phyloP scores from a whole-genome alignment of 2,329 filamentous ascomycete genomes.

The Aspergillus flavus region DNA sequence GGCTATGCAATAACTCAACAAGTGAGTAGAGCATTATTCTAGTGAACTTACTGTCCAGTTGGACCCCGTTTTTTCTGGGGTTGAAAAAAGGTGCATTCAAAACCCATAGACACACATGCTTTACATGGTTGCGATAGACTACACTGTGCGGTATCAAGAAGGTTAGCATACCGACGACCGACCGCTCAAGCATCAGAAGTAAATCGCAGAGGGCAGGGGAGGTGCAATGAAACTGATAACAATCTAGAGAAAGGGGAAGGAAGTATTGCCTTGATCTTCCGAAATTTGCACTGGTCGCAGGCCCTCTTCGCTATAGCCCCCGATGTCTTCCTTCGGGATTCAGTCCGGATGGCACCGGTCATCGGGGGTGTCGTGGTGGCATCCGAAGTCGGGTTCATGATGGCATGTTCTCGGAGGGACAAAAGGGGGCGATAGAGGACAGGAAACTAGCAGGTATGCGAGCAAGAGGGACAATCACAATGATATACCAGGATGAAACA shows the following conservation, averaged over 20 bases:
- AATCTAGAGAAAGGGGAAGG: neutral
- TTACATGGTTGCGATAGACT: conserved; percentile 44
- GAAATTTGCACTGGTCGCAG: conserved; percentile 47
- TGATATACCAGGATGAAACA: neutral
- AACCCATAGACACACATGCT: conserved; percentile 41
- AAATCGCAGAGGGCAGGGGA: neutral
- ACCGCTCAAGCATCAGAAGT: conserved; percentile 1
- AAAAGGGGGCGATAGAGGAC: neutral
- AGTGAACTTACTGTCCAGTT: conserved; percentile 37
- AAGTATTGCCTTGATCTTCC: conserved; percentile 39
- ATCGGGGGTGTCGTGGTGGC: conserved; percentile 22
- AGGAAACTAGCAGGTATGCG: neutral
- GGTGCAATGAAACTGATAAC: neutral
- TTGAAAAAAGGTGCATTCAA: conserved; percentile 46
- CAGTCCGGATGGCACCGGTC: conserved; percentile 26
- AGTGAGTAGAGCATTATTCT: neutral
- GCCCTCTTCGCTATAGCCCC: conserved; percentile 37
- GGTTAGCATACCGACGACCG: conserved; percentile 5
- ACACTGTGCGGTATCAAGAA: conserved; percentile 29
- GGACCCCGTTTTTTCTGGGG: conserved; percentile 47
- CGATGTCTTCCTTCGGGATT: conserved; percentile 26
- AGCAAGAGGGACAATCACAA: neutral
- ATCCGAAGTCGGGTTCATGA: conserved; percentile 29
- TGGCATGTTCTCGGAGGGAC: conserved; percentile 20
- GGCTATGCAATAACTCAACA: neutral